A percentile compares a stretch with the other conserved stretches of the same genome.
These are phyloP conservation scores for Arabidopsis arenosa DNA, from an alignment of 345 rosid species.

Conservation along the genomic window DNA sequence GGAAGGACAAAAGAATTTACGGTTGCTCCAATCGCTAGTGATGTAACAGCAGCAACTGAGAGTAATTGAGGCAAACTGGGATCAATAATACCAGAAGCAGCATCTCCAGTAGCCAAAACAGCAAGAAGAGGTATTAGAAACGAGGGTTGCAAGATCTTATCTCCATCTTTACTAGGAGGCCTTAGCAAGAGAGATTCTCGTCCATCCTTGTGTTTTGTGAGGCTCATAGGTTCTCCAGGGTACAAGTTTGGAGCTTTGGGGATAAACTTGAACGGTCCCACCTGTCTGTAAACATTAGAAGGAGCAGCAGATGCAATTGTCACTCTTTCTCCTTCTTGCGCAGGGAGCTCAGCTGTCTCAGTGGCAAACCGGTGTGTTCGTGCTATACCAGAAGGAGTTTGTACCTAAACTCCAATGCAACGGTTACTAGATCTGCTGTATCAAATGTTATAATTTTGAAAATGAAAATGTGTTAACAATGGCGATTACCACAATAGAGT, in stretches of 20 bases:
- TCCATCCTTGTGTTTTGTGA: conserved; percentile 85
- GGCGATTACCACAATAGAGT: conserved; percentile 81
- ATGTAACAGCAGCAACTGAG: conserved; percentile 73
- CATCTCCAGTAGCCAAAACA: conserved; percentile 87
- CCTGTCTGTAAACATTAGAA: conserved; percentile 66
- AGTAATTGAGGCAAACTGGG: conserved; percentile 89
- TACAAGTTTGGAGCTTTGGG: conserved; percentile 78
- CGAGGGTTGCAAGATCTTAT: conserved; percentile 63
- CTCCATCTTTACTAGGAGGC: conserved; percentile 78
- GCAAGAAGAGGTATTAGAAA: conserved; percentile 71
- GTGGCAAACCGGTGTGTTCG: conserved; percentile 93
- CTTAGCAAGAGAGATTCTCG: conserved; percentile 67
- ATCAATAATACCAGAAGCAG: conserved; percentile 82
- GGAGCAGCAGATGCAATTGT: conserved; percentile 92
- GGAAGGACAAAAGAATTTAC: conserved; percentile 67
- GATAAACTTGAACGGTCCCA: conserved; percentile 81
- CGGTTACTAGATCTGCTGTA: not conserved
- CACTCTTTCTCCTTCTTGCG: conserved; percentile 95
- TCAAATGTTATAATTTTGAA: not conserved
- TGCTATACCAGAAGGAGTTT: conserved; percentile 85
- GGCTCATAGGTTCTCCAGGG: conserved; percentile 90
- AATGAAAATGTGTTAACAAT: not conserved
- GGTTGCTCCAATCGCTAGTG: conserved; percentile 76
- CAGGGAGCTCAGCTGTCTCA: conserved; percentile 87
- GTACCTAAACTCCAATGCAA: conserved; percentile 58